A percentile compares a stretch with the other conserved stretches of the same genome.
phyloP scores from a whole-genome alignment of 1,139 yeast genomes.

The Geotrichum bryndzae region DNA sequence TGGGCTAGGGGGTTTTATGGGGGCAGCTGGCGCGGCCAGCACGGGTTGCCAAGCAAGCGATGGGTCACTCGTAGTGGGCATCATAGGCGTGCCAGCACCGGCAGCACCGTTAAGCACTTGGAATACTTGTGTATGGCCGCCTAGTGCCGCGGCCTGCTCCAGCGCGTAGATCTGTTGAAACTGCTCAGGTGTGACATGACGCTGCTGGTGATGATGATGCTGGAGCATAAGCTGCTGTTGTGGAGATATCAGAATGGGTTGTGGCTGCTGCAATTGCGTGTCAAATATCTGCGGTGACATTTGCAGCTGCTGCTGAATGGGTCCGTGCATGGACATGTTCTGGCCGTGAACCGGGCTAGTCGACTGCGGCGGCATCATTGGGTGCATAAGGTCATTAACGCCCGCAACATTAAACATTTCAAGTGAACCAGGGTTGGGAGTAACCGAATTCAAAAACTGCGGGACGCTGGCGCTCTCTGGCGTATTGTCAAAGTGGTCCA shows the following conservation, averaged over 20 bases:
- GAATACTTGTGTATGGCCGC: constrained; percentile 15
- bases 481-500: constrained; percentile 22
- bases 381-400: constrained; percentile 11
- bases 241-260: constrained; percentile 12
- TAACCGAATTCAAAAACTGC: constrained; percentile 23
- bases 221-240: constrained; percentile 15
- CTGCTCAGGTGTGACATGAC: constrained; percentile 16
- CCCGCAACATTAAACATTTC: constrained; percentile 13
- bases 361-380: constrained; percentile 15
- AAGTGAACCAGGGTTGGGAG: constrained; percentile 20
- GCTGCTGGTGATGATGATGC: constrained; percentile 16
- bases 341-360: constrained; percentile 1
- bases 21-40: constrained; percentile 33
- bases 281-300: constrained; percentile 4
- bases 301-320: constrained; percentile 1
- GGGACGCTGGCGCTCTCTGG: constrained; percentile 24
- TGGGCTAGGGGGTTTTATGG: constrained; percentile 28
- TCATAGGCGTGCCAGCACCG: background rate
- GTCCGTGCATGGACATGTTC: background rate
- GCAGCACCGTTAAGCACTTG: constrained; percentile 15
- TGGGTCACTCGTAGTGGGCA: constrained; percentile 1
- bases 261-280: background rate
- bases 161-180: constrained; percentile 17
- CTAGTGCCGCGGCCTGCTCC: constrained; percentile 16
- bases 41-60: constrained; percentile 36